Base-by-base conservation (phyloP, 192 early-diverging fungal species). In the Linnemannia hyalina region DNA sequence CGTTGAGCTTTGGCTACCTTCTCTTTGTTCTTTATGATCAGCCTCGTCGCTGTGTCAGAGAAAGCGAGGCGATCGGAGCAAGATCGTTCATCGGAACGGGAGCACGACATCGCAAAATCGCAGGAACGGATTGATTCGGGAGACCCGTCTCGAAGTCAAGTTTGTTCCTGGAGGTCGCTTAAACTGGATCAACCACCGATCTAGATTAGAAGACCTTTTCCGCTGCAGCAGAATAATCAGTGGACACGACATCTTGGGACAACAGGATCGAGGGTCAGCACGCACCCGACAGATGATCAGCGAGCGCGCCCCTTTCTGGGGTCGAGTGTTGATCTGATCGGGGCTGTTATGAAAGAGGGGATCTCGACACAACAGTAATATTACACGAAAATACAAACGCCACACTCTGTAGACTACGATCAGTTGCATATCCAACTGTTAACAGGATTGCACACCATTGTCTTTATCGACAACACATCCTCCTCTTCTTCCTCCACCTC, bases 91-190 rank as follows among this genome's bases (percentile, higher is more conserved):
- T 65, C 26, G 60, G 60, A 26, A 32, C 60, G 60, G 29, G 60
- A 65, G 60, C n/a, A 65, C 60, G 60, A 65, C 60, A 65, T 65
- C 60, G 11, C 7, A 57, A 57, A 57, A 65, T 16, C 29, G 1
- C 60, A 65, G 60, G 60, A 65, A 65, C 60, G 60, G 60, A 65
- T 65, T 65, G 60, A 65, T 65, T 65, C 60, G 60, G 60, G 60
- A 65, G 60, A 63, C 57, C 47, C 57, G 26, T 63, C 26, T 63
- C 57, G 42, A 65, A 65, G 60, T 65, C 26, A 26, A 65, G 60
- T 11, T 65, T 32, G 60, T 65, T 65, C 60, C 60, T 65, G 60
- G 60, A 65, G 26, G 60, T 52, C 49, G 18, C 49, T 29, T 26
- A 63, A 63, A 63, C 60, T 29, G 60, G 29, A 65, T 26, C 60